Percentiles rank a stretch among this genome's conserved stretches.
Conservation (phyloP, 495 filamentous ascomycete species). For the Penicillium atrosanguineum region DNA sequence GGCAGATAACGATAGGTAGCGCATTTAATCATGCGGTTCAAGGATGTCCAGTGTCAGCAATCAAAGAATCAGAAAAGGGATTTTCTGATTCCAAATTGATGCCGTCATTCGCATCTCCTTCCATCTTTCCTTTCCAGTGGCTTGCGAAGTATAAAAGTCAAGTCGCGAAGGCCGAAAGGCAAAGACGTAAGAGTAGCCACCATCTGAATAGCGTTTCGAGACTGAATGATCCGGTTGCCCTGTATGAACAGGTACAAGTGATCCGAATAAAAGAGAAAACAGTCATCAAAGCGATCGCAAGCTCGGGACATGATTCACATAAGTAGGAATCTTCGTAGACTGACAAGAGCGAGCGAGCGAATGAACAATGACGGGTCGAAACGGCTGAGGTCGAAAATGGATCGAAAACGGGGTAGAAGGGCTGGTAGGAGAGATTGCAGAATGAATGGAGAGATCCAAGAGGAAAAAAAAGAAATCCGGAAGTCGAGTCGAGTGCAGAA, state of each 20-base stretch:
- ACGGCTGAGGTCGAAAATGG: slow-evolving; percentile 35
- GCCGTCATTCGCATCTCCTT: slow-evolving; percentile 40
- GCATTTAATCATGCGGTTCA: slow-evolving; percentile 20
- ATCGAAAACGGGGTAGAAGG: slow-evolving; percentile 40
- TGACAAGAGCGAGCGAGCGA: slow-evolving; percentile 13
- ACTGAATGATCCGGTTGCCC: slow-evolving; percentile 24
- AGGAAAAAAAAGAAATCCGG: slow-evolving; percentile 40
- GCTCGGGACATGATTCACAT: slow-evolving; percentile 8
- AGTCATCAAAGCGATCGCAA: slow-evolving; percentile 12
- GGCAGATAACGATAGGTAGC: slow-evolving; percentile 13
- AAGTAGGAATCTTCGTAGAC: slow-evolving; percentile 4
- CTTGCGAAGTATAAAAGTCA: slow-evolving; percentile 13
- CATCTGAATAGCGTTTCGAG: slow-evolving; percentile 36
- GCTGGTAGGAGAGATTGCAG: slow-evolving; percentile 35
- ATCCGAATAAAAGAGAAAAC: slow-evolving; percentile 16
- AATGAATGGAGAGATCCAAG: slow-evolving; percentile 39
- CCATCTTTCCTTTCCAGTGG: slow-evolving; percentile 25
- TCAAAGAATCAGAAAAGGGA: slow-evolving; percentile 20
- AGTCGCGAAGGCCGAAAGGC: slow-evolving; percentile 12
- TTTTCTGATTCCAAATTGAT: slow-evolving; percentile 23
- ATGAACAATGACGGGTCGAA: slow-evolving; percentile 31
- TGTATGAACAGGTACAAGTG: slow-evolving; percentile 15
- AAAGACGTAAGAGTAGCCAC: slow-evolving; percentile 41
- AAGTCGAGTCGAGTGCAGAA: slow-evolving; percentile 33
- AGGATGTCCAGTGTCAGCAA: slow-evolving; percentile 25